Percentiles rank a stretch among this genome's conserved stretches.
phyloP scores from a whole-genome alignment of 2,329 filamentous ascomycete genomes.

The Emericellopsis atlantica region DNA sequence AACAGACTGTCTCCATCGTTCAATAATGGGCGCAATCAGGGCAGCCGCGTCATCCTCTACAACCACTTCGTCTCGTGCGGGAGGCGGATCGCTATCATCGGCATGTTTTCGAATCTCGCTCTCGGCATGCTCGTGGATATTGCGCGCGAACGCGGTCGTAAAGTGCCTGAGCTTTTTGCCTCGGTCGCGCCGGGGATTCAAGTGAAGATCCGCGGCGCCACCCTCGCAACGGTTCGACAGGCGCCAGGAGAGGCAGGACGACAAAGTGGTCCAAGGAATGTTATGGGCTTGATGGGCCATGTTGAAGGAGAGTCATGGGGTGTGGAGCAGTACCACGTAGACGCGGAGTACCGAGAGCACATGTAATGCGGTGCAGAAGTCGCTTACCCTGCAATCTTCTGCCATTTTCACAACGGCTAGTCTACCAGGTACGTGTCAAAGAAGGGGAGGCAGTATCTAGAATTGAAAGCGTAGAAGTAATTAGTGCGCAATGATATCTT shows the following conservation, averaged over 20 bases:
- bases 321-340: too few species aligned
- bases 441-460: too few species aligned
- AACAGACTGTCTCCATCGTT: background rate
- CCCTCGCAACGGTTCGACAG: background rate
- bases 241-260: constrained; percentile 4
- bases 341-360: too few species aligned
- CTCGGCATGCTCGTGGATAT: constrained; percentile 3
- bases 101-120: constrained; percentile 3
- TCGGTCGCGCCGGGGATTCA: constrained; percentile 3
- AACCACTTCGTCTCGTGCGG: too few species aligned
- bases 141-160: constrained; percentile 4
- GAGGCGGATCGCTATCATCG: too few species aligned
- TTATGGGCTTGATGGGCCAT: constrained; percentile 8
- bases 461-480: too few species aligned
- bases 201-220: constrained; percentile 3
- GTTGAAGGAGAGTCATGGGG: too few species aligned
- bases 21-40: background rate
- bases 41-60: background rate
- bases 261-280: constrained; percentile 6
- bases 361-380: too few species aligned
- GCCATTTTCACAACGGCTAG: too few species aligned
- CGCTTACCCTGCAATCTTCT: too few species aligned
- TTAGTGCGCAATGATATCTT: too few species aligned
- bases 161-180: constrained; percentile 6
- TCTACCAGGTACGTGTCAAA: too few species aligned